These are phyloP conservation scores for Stygiomarasmius scandens DNA, from an alignment of 1,284 basidiomycete genomes.

Conservation along the genomic window DNA sequence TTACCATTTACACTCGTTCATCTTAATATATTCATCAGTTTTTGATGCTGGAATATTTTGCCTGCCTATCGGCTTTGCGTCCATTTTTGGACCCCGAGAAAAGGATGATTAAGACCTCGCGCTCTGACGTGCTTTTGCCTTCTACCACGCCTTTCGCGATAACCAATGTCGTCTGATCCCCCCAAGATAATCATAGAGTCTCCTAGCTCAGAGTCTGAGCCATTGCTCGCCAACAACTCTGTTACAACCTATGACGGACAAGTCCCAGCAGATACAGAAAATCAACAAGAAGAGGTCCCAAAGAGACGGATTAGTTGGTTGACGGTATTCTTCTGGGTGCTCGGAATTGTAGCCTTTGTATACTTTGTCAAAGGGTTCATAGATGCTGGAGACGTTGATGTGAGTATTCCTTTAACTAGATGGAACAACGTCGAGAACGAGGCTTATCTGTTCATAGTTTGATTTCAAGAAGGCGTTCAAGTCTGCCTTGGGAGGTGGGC, in stretches of 20 bases:
- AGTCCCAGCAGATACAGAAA: slow-evolving; percentile 9
- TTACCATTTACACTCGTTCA: too few relatives aligned
- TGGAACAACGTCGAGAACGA: too few relatives aligned
- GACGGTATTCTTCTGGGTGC: slow-evolving; percentile 34
- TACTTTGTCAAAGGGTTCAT: slow-evolving; percentile 72
- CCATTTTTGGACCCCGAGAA: too few relatives aligned
- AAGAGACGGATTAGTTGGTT: slow-evolving; percentile 16
- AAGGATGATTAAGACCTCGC: too few relatives aligned
- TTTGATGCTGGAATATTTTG: too few relatives aligned
- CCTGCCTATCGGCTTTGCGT: too few relatives aligned
- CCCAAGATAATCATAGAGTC: slow-evolving; percentile 8
- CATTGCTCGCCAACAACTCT: slow-evolving; percentile 6
- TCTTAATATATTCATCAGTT: too few relatives aligned
- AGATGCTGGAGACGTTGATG: slow-evolving; percentile 67
- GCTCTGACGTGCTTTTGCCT: too few relatives aligned
- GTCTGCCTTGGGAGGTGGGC: slow-evolving; percentile 81
- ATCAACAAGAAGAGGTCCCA: slow-evolving; percentile 12
- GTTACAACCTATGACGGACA: slow-evolving; percentile 2
- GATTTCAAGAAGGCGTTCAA: slow-evolving; percentile 74
- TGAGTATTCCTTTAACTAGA: slow-evolving; percentile 33
- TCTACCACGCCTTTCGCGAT: too few relatives aligned
- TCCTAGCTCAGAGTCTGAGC: slow-evolving; percentile 6
- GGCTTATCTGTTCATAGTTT: slow-evolving; percentile 50
- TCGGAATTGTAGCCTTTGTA: slow-evolving; percentile 41
- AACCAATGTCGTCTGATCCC: slow-evolving; percentile 1